These are phyloP conservation scores for Clonostachys byssicola DNA, from an alignment of 2,329 filamentous ascomycete species.

Conservation along the genomic window DNA sequence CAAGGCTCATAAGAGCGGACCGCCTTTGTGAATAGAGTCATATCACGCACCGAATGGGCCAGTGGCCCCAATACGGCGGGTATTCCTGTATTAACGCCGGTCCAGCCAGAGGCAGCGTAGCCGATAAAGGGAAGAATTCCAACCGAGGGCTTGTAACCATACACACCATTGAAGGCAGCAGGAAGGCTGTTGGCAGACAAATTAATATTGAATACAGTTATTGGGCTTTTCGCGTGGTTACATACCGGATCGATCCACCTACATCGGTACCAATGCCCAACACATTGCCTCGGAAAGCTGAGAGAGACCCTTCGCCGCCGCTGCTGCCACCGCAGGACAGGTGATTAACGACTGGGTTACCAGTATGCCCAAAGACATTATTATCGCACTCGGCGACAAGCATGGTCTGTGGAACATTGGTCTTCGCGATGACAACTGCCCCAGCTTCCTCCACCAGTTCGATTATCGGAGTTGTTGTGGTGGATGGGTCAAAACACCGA, in stretches of 20 bases:
- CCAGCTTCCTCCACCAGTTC: slow-evolving; percentile 38
- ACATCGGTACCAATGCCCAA: slow-evolving; percentile 64
- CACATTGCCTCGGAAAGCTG: slow-evolving; percentile 53
- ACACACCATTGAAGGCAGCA: slow-evolving; percentile 36
- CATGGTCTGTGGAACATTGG: slow-evolving; percentile 57
- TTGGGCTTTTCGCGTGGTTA: too few relatives aligned
- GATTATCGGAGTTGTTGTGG: slow-evolving; percentile 31
- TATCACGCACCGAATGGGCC: slow-evolving; percentile 19
- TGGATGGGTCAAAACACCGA: slow-evolving; percentile 53
- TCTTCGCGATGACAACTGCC: slow-evolving; percentile 53
- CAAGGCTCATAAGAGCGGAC: slow-evolving; percentile 32
- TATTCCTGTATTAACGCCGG: too few relatives aligned
- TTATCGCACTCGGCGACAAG: slow-evolving; percentile 67
- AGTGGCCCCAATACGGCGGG: slow-evolving; percentile 6
- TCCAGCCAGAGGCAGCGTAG: too few relatives aligned
- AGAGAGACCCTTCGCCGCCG: slow-evolving; percentile 62
- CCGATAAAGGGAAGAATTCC: not conserved
- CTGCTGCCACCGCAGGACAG: slow-evolving; percentile 62
- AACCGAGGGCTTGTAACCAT: slow-evolving; percentile 32
- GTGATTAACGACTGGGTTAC: slow-evolving; percentile 55
- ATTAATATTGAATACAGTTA: too few relatives aligned
- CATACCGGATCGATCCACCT: slow-evolving; percentile 31
- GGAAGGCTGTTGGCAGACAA: slow-evolving; percentile 14
- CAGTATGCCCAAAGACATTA: slow-evolving; percentile 58
- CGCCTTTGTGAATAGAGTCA: slow-evolving; percentile 28